Evolutionary conservation across 352 stramenopile species (phyloP).

Genomic region (Pythium coloratum): DNA sequence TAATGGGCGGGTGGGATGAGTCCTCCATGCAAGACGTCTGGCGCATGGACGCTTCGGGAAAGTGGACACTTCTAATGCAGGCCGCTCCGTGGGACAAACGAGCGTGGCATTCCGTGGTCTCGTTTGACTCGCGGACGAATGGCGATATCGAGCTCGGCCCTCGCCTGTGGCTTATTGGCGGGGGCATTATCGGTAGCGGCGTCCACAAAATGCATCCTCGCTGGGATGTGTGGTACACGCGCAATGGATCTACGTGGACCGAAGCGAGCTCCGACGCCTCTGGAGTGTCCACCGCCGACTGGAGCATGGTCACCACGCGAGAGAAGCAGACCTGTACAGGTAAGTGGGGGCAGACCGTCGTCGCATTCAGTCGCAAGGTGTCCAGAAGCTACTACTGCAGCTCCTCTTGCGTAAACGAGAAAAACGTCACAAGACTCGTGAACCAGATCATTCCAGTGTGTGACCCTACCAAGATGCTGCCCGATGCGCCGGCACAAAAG

Average conservation of each 20-base stretch:
- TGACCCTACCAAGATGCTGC: slow-evolving; percentile 33
- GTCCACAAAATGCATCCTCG: slow-evolving; percentile 74
- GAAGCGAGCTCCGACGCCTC: slow-evolving; percentile 63
- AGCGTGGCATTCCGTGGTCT: slow-evolving; percentile 76
- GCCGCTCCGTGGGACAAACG: slow-evolving; percentile 59
- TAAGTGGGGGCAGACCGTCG: slow-evolving; percentile 73
- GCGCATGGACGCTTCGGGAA: slow-evolving; percentile 45
- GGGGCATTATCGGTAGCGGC: slow-evolving; percentile 68
- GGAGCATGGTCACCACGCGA: slow-evolving; percentile 59
- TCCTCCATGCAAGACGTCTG: slow-evolving; percentile 69
- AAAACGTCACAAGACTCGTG: slow-evolving; percentile 43
- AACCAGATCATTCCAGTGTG: slow-evolving; percentile 71
- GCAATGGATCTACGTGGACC: slow-evolving; percentile 58
- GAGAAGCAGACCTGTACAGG: slow-evolving; percentile 56
- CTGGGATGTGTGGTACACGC: slow-evolving; percentile 72
- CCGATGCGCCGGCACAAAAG: slow-evolving; percentile 34
- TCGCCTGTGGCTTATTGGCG: slow-evolving; percentile 73
- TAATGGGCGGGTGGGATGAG: slow-evolving; percentile 72
- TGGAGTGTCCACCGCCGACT: slow-evolving; percentile 71
- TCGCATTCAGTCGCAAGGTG: slow-evolving; percentile 54
- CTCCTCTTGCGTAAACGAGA: slow-evolving; percentile 45
- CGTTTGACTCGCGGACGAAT: slow-evolving; percentile 67
- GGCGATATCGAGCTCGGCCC: slow-evolving; percentile 60
- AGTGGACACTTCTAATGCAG: slow-evolving; percentile 41
- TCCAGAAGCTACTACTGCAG: slow-evolving; percentile 58